Percentiles rank a stretch among this genome's conserved stretches.
phyloP scores from a whole-genome alignment of 2,329 filamentous ascomycete genomes.

The Botrytis tulipae region DNA sequence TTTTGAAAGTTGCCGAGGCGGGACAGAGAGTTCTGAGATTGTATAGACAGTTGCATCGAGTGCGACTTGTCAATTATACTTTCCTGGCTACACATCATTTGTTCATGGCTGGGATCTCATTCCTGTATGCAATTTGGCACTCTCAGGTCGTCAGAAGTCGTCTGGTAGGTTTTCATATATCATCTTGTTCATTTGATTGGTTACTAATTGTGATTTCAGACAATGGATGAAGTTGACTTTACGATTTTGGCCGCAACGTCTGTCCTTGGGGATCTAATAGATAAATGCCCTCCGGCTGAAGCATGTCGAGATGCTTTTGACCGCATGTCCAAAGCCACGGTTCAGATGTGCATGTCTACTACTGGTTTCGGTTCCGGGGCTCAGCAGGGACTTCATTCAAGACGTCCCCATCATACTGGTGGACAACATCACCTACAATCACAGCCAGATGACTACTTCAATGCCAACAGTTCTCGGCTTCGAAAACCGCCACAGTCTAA shows the following conservation, averaged over 20 bases:
- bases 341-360: slow-evolving; percentile 89
- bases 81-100: slow-evolving; percentile 94
- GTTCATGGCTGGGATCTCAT: slow-evolving; percentile 96
- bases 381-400: slow-evolving; percentile 31
- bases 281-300: slow-evolving; percentile 93
- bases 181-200: neutral
- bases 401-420: slow-evolving; percentile 26
- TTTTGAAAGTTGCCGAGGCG: slow-evolving; percentile 91
- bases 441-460: slow-evolving; percentile 27
- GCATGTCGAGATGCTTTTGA: slow-evolving; percentile 94
- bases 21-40: slow-evolving; percentile 89
- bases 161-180: slow-evolving; percentile 58
- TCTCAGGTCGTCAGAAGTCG: slow-evolving; percentile 83
- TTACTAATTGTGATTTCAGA: slow-evolving; percentile 44
- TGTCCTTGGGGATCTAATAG: slow-evolving; percentile 84
- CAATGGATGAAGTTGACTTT: slow-evolving; percentile 96
- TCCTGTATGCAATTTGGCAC: slow-evolving; percentile 97
- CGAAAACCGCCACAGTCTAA: slow-evolving; percentile 18
- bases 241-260: slow-evolving; percentile 92
- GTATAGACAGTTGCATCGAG: slow-evolving; percentile 84
- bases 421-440: slow-evolving; percentile 19
- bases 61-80: slow-evolving; percentile 91
- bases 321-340: slow-evolving; percentile 89
- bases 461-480: slow-evolving; percentile 21
- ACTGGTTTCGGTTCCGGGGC: slow-evolving; percentile 43